phyloP scores from a whole-genome alignment of 495 filamentous ascomycete genomes.

The Neurospora sp. region DNA sequence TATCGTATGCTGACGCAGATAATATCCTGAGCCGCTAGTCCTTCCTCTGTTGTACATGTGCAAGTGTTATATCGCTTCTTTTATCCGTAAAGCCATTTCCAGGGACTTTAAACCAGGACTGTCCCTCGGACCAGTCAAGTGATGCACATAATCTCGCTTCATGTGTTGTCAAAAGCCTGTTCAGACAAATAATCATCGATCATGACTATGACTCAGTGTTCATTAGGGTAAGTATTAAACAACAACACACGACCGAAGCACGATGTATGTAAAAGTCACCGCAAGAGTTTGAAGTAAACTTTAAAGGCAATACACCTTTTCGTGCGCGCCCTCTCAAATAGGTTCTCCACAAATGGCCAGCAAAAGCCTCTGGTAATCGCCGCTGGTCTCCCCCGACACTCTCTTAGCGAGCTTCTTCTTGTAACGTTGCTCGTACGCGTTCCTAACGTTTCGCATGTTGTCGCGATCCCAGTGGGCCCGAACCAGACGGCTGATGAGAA shows the following conservation, averaged over 20 bases:
- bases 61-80: background rate
- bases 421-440: slow-evolving; percentile 58
- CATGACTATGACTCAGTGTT: background rate
- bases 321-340: background rate
- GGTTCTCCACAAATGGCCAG: slow-evolving; percentile 28
- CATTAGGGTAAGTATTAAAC: background rate
- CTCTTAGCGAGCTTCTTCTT: slow-evolving; percentile 48
- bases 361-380: slow-evolving; percentile 68
- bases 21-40: background rate
- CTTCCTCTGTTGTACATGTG: background rate
- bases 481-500: slow-evolving; percentile 64
- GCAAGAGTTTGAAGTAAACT: background rate
- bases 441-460: slow-evolving; percentile 62
- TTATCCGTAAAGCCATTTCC: background rate
- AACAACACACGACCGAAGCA: background rate
- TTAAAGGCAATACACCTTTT: background rate
- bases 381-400: slow-evolving; percentile 74
- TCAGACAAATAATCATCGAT: background rate
- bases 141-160: background rate
- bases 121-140: background rate
- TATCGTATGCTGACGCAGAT: background rate
- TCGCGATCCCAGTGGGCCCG: slow-evolving; percentile 68
- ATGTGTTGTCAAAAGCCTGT: background rate
- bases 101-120: background rate
- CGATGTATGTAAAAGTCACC: background rate